A percentile compares a stretch with the other conserved stretches of the same genome.
These are phyloP conservation scores for Aspergillus sp. DNA, from an alignment of 2,329 filamentous ascomycete species.

Conservation along the genomic window DNA sequence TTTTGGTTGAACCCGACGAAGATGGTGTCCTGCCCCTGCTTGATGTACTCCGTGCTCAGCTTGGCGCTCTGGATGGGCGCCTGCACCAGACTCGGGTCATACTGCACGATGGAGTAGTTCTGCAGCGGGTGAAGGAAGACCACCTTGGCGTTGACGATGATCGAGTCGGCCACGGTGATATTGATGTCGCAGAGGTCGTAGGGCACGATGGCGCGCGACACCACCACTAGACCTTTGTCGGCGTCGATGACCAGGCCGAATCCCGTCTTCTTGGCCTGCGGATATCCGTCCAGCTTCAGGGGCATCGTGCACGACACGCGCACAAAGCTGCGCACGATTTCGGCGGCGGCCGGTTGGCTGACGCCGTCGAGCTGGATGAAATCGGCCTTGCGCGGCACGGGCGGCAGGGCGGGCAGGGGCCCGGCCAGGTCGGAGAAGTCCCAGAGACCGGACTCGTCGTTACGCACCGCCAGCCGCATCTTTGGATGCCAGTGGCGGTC, in stretches of 20 bases:
- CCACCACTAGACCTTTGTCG: constrained; percentile 89
- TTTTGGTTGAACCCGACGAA: constrained; percentile 99
- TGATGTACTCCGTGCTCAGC: constrained; percentile 77
- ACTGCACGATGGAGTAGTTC: constrained; percentile 94
- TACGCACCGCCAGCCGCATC: constrained; percentile 89
- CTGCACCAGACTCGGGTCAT: constrained; percentile 89
- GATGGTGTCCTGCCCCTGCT: constrained; percentile 89
- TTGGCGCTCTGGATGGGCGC: constrained; percentile 88
- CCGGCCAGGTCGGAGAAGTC: constrained; percentile 87
- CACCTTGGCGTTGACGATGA: constrained; percentile 90
- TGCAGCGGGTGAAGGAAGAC: constrained; percentile 95
- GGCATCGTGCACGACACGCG: constrained; percentile 91
- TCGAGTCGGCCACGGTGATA: constrained; percentile 93
- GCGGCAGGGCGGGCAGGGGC: constrained; percentile 70
- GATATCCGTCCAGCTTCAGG: constrained; percentile 96
- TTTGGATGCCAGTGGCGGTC: constrained; percentile 95
- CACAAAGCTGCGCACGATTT: constrained; percentile 92
- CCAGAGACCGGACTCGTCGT: constrained; percentile 88
- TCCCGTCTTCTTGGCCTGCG: constrained; percentile 87
- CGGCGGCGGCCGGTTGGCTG: constrained; percentile 83
- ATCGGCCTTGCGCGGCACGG: constrained; percentile 73
- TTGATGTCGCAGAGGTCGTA: constrained; percentile 97
- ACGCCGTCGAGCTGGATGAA: constrained; percentile 92
- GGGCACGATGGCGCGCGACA: constrained; percentile 90
- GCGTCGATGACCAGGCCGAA: constrained; percentile 98